Evolutionary conservation across 1,139 yeast genomes (phyloP).

Genomic region (Magnusiomyces paraingens): DNA sequence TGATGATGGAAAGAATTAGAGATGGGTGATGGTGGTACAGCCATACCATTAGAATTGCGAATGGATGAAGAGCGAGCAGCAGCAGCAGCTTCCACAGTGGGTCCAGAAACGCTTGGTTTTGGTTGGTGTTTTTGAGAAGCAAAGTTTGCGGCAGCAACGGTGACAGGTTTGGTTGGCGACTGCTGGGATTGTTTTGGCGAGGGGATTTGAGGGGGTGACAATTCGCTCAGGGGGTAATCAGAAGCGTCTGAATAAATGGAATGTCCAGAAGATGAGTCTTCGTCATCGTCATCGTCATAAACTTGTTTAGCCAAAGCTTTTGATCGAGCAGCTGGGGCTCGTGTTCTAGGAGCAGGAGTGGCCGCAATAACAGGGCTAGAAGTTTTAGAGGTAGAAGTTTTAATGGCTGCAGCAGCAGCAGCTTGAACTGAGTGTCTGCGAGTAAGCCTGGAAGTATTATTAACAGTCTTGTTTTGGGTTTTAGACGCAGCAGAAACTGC

Average conservation of each 20-base stretch:
- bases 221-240: slow-evolving; percentile 17
- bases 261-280: slow-evolving; percentile 24
- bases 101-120: not conserved
- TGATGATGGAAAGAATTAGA: not conserved
- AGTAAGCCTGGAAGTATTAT: no score
- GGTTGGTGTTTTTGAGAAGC: slow-evolving; percentile 5
- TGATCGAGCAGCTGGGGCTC: slow-evolving; percentile 12
- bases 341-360: not conserved
- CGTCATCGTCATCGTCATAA: slow-evolving; percentile 8
- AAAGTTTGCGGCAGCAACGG: slow-evolving; percentile 4
- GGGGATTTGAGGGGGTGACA: not conserved
- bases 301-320: slow-evolving; percentile 9
- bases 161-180: not conserved
- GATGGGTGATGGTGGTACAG: not conserved
- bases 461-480: no score
- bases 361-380: no score
- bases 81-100: slow-evolving; percentile 3
- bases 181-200: not conserved
- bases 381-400: not conserved
- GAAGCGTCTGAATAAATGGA: slow-evolving; percentile 27
- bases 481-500: not conserved
- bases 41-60: not conserved
- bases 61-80: slow-evolving; percentile 1
- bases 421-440: not conserved
- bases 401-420: not conserved